These are phyloP conservation scores for Strobilomyces dryophilus DNA, from an alignment of 768 basidiomycete genomes.

Conservation along the genomic window DNA sequence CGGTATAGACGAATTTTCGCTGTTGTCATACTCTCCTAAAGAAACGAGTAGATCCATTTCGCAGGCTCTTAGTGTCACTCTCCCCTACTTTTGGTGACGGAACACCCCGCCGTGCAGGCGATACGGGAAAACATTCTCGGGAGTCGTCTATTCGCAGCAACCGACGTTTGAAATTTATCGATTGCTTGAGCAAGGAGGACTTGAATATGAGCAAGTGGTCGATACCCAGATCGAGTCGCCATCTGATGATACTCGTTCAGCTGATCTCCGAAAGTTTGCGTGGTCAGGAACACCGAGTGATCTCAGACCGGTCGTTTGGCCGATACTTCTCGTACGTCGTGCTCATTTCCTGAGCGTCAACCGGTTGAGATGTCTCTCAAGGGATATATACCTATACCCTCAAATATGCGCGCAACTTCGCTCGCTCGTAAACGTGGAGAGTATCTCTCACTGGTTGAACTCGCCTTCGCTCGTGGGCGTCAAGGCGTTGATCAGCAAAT, in stretches of 20 bases:
- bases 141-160: constrained; percentile 78
- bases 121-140: constrained; percentile 59
- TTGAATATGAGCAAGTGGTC: constrained; percentile 70
- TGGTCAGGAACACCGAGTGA: constrained; percentile 93
- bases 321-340: constrained; percentile 77
- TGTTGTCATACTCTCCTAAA: constrained; percentile 24
- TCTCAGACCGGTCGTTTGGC: constrained; percentile 90
- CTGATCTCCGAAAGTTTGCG: constrained; percentile 83
- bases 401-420: constrained; percentile 66
- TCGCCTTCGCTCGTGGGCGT: constrained; percentile 84
- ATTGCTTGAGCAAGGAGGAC: constrained; percentile 70
- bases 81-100: constrained; percentile 7
- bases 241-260: constrained; percentile 33
- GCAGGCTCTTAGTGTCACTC: constrained; percentile 37
- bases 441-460: constrained; percentile 83
- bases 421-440: constrained; percentile 90
- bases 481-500: constrained; percentile 92
- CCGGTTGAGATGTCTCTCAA: constrained; percentile 29
- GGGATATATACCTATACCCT: constrained; percentile 91
- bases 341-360: not conserved
- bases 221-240: not conserved
- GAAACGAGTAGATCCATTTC: constrained; percentile 52
- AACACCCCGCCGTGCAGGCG: constrained; percentile 19
- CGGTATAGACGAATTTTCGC: constrained; percentile 44
- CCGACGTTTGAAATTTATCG: constrained; percentile 75